Evolutionary conservation across 1,284 basidiomycete genomes (phyloP), one percentile per base, ranked within the genome.

Genomic region (Cutaneotrichosporon sp.): DNA sequence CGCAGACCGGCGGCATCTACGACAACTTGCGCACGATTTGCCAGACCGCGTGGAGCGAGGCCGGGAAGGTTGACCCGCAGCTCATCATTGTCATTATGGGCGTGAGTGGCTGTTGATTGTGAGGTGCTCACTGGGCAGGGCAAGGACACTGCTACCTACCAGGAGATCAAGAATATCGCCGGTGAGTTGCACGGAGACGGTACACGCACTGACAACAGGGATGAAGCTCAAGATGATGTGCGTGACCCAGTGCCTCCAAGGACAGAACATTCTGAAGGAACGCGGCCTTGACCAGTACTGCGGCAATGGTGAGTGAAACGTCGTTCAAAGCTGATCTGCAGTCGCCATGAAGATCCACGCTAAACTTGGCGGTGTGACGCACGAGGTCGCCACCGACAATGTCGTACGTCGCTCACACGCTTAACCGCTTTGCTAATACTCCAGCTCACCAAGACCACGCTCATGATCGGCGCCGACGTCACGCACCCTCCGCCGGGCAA

Each of bases 341-440:
- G 67, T 62, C 11, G 54, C 65, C 6, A 77, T 80, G 77, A 80
- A 80, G 66, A 66, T 79, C 62, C 74, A 81, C 67, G 72, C 75
- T 59, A 83, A 84, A 78, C 77, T 83, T 42, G 79, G 79, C n/a
- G 83, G 82, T 50, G 66, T 79, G 49, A 84, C 82, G 36, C 80
- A 80, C 64, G 67, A 70, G 29, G 69, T 80, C n/a, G 67, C 64
- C 4, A 36, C 66, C 29, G 64, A 67, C 22, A 47, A 59, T 34
- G 51, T 58, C 16, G 69, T 69, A 52, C 58, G 66, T 62, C 46
- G n/a, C 10, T 16, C 18, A n/a, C n/a, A 9, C 27, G 13, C 10
- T 27, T 27, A n/a, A n/a, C n/a, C n/a, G 9, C 29, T 29, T 8
- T 18, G 18, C 38, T 42, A 18, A 42, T 18, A 4, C 38, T 6